Base-by-base conservation (phyloP, 805 yeast genomes). In the Pichia manshurica region DNA sequence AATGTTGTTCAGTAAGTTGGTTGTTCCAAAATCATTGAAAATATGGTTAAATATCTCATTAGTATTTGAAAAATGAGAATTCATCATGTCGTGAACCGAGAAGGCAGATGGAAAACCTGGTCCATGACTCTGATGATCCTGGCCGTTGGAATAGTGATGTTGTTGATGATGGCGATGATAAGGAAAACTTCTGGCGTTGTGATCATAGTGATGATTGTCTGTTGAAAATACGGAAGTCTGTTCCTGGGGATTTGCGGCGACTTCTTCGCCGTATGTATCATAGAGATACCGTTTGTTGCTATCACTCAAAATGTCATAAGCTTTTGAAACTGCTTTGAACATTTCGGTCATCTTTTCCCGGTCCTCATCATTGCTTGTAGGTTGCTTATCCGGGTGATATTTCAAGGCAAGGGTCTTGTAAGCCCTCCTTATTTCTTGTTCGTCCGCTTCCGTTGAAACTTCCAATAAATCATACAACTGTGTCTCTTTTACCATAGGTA, bases 371-470 rank as follows among this genome's bases (percentile, higher is more conserved):
- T 32, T 42, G 29, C 22, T 29, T 3, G 37, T 6, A 15, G 36
- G 29, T 2, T 78, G 89, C 62, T 88, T 90, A 65, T 89, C 96
- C 0, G 96, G 96, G 65, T 87, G 98, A 58, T 80, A 78, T 52
- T 73, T 72, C 39, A 90, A 72, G n/a, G 97, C 97, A 39, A 85
- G 74, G 53, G 78, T 77, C 52, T 89, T 75, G 66, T 87, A 90
- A 0, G 96, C 95, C 63, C 78, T 82, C 56, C 84, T 84, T 60
- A 90, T 84, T 52, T 89, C 95, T 3, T 69, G 66, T 33, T 75
- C 65, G 6, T 84, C 67, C 1, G 96, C 95, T 17, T 76, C 75
- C 46, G 76, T 69, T 2, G 81, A 59, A 10, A 91, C 74, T 17
- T 79, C 87, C 28, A 91, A 68, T 7, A 86, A 71, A 57, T 87